Evolutionary conservation across 2,329 filamentous ascomycete species (phyloP).

Genomic region (Monilinia aucupariae): DNA sequence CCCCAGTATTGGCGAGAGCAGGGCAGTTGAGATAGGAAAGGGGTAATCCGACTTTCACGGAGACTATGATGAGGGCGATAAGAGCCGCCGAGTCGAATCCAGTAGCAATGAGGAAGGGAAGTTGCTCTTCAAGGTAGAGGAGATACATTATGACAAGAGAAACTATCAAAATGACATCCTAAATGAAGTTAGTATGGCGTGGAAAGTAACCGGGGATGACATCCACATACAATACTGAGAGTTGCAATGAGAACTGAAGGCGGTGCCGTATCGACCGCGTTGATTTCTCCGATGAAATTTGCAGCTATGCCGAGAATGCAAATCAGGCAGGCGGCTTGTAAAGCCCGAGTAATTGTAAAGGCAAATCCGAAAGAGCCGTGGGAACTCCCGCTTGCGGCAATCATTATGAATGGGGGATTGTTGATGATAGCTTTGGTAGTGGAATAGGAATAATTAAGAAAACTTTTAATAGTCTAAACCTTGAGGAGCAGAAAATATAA

Average conservation of each 20-base stretch:
- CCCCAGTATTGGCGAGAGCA: constrained; percentile 40
- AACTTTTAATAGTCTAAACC: background rate
- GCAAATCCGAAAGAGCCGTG: constrained; percentile 68
- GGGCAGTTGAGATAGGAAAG: constrained; percentile 73
- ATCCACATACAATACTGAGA: constrained; percentile 65
- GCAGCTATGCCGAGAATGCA: constrained; percentile 73
- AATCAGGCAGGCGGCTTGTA: constrained; percentile 68
- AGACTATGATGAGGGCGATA: constrained; percentile 71
- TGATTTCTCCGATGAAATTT: constrained; percentile 77
- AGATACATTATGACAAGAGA: constrained; percentile 78
- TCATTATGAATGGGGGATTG: constrained; percentile 12
- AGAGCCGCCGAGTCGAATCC: constrained; percentile 64
- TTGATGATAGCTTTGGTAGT: background rate
- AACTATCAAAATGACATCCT: constrained; percentile 47
- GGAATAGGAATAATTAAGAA: background rate
- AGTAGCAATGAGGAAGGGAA: constrained; percentile 66
- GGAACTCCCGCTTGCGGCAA: constrained; percentile 18
- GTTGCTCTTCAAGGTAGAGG: constrained; percentile 70
- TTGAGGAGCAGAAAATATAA: background rate
- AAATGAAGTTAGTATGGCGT: background rate
- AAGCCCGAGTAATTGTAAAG: constrained; percentile 66
- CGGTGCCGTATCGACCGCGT: constrained; percentile 57
- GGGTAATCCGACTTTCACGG: constrained; percentile 72
- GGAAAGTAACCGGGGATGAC: background rate
- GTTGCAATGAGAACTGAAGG: constrained; percentile 72